Evolutionary conservation across 225 moss, liverwort and hornwort genomes (phyloP), one percentile per base, ranked within the genome.

Genomic region (Polytrichum formosum): DNA sequence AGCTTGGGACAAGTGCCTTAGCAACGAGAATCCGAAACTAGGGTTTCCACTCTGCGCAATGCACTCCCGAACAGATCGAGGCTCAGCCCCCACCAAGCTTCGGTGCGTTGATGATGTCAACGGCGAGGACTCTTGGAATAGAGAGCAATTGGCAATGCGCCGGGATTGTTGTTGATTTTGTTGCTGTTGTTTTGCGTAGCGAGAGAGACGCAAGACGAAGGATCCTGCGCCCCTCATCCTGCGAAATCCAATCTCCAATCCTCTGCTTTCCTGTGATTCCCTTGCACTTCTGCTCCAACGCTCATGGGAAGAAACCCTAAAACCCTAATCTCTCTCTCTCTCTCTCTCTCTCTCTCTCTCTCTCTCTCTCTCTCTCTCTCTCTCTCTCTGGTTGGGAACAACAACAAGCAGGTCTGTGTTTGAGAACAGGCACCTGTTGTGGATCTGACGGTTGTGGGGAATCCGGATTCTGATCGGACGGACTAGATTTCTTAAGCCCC

Each of bases 1-100:
- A 37, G 75, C 73, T 68, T 70, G 74, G 7, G 76, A 78, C 16
- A 66, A 78, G 5, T 65, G 65, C 25, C 82, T 72, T 17, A 35
- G 4, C 4, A 55, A 28, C 2, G 56, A 2, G 6, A 23, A 54
- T 17, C 53, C 23, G 8, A 23, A 6, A 54, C 22, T 67, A 53
- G 21, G 26, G 18, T 25, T 54, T 6, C 13, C 23, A 18, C 6
- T 67, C 22, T 17, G 53, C 5, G 67, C 18, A 26, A 53, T 7
- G 4, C 25, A 67, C 65, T n/a, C n/a, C 30, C 7, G 30, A 18
- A 18, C 20, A 23, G 25, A 53, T 27, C 26, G 25, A 53, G 54
- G 28, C 25, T 26, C 67, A 8, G 54, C 2, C 25, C 13, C 53
- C 2, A 13, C 27, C 18, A 53, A 17, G 26, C 16, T 8, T 23